These are phyloP conservation scores for Ammopiptanthus mongolicus DNA, from an alignment of 306 rosid species.

Conservation along the genomic window DNA sequence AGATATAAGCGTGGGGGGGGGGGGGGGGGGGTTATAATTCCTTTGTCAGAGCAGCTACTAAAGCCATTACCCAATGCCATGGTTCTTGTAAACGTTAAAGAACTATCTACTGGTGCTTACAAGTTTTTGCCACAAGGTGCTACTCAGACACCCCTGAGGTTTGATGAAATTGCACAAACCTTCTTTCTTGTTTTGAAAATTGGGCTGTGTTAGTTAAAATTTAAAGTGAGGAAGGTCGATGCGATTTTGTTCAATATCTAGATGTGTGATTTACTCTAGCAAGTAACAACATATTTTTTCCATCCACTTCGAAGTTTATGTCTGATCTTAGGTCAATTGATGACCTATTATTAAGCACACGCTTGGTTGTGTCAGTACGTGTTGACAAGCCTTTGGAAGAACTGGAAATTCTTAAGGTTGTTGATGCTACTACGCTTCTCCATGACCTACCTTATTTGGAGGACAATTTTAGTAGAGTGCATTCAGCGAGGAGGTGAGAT, in stretches of 20 bases:
- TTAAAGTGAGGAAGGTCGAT: background rate
- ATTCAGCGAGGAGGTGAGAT: conserved; percentile 89
- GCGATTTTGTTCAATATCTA: background rate
- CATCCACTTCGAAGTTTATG: background rate
- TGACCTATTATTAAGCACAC: conserved; percentile 62
- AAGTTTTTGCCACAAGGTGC: conserved; percentile 93
- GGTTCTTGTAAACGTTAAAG: conserved; percentile 83
- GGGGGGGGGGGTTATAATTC: conserved; percentile 79
- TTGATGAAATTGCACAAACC: background rate
- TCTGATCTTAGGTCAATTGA: conserved; percentile 9
- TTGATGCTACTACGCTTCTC: conserved; percentile 84
- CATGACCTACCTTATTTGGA: conserved; percentile 73
- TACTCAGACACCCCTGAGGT: conserved; percentile 14
- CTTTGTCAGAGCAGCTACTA: conserved; percentile 90
- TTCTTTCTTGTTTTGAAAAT: background rate
- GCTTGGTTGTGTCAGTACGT: conserved; percentile 75
- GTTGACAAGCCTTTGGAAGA: conserved; percentile 83
- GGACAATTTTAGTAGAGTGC: conserved; percentile 76
- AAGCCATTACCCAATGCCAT: conserved; percentile 91
- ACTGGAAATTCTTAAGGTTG: conserved; percentile 61
- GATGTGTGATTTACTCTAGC: background rate
- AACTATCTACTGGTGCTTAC: conserved; percentile 75
- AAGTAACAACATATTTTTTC: background rate
- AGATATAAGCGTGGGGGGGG: conserved; percentile 84
- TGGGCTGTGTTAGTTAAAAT: background rate